These are phyloP conservation scores for Crucihimalaya himalaica DNA, from an alignment of 345 rosid genomes.

Conservation along the genomic window DNA sequence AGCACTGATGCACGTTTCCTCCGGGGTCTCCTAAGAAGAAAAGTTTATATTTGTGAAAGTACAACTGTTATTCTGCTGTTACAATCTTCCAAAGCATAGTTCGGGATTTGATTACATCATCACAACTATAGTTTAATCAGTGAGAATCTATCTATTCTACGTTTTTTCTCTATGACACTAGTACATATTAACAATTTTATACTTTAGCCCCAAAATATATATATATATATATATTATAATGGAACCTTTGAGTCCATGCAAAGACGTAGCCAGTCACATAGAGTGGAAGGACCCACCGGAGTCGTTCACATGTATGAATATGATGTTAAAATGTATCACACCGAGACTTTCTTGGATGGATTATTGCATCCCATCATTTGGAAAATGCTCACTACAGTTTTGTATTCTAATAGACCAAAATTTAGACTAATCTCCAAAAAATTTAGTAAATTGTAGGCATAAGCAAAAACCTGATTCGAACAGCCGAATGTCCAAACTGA, in stretches of 20 bases:
- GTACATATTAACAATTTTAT: background rate
- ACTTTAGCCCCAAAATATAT: background rate
- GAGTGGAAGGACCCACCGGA: conserved; percentile 21
- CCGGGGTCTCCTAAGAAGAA: background rate
- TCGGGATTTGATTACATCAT: conserved; percentile 33
- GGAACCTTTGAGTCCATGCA: conserved; percentile 33
- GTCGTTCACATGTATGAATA: conserved; percentile 12
- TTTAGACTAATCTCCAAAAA: background rate
- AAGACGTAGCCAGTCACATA: conserved; percentile 8
- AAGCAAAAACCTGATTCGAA: no score
- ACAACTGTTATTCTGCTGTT: conserved; percentile 33
- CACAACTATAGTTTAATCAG: conserved; percentile 13
- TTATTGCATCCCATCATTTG: conserved; percentile 15
- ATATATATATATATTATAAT: conserved; percentile 1
- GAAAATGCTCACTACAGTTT: background rate
- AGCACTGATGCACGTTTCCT: background rate
- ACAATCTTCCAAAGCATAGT: conserved; percentile 26
- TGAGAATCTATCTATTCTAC: conserved; percentile 17
- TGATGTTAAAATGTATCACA: background rate
- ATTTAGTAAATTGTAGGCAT: no score
- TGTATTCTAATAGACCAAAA: background rate
- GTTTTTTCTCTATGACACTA: conserved; percentile 1
- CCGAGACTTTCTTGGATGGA: conserved; percentile 8
- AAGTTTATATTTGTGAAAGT: background rate
- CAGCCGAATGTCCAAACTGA: no score